Evolutionary conservation across 257 asterid species (phyloP), one percentile per base, ranked within the genome.

Genomic region (Verbena officinalis): DNA sequence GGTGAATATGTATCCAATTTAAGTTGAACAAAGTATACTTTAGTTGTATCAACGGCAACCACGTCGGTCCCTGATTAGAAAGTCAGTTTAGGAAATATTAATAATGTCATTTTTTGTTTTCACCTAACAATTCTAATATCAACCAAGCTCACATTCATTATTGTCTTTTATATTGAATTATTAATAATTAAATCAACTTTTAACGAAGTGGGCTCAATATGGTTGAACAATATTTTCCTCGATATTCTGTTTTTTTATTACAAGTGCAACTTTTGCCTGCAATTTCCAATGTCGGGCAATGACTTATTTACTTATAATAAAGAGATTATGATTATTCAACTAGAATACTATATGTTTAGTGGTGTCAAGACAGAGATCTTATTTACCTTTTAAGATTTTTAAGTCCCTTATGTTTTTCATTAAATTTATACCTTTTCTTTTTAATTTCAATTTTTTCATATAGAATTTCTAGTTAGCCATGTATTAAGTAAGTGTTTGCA

Each of bases 81-180:
- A 57, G 39, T 19, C 43, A 5, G 73, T 52, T 59, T 23, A 15
- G 19, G 55, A 38, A 60, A 22, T 36, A 45, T 40, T 68, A 45
- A 56, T 68, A 59, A 17, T 24, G 27, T 16, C 38, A 9, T 30
- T 39, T 60, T 50, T 42, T 24, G 61, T 16, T 52, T 1, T 49
- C 68, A 61, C 68, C 69, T 30, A 24, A 16, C 72, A 54, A 44
- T 59, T 38, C 10, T 13, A 23, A 21, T 52, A 53, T 51, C 19
- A 7, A 24, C 16, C 62, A 65, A 22, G 8, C 50, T 13, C 3
- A 14, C 33, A 23, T 2, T 14, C 4, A 0, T 42, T 16, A 12
- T 54, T 53, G 62, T 43, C 53, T 21, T 27, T n/a, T 42, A 15
- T 17, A 2, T 50, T 54, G 36, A 17, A 13, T 13, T 49, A 11